phyloP scores from a whole-genome alignment of 1,284 basidiomycete genomes.

The Malassezia caprae region DNA sequence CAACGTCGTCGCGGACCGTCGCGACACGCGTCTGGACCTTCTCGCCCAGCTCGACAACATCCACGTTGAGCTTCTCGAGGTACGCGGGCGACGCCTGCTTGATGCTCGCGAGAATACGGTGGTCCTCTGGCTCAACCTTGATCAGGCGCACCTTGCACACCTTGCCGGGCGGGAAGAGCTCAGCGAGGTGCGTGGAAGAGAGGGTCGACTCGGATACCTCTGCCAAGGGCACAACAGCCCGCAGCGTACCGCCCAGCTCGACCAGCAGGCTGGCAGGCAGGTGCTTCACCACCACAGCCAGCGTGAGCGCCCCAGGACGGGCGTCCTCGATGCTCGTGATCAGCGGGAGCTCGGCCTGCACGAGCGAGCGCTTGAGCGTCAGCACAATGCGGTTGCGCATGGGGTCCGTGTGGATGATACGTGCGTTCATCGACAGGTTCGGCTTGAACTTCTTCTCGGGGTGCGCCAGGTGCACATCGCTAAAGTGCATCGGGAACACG shows the following conservation, averaged over 20 bases:
- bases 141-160: conserved; percentile 78
- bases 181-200: conserved; percentile 49
- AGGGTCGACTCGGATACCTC: conserved; percentile 32
- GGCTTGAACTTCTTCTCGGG: conserved; percentile 69
- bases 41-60: conserved; percentile 37
- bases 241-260: conserved; percentile 65
- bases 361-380: conserved; percentile 82
- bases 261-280: conserved; percentile 36
- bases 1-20: conserved; percentile 40
- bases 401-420: conserved; percentile 75
- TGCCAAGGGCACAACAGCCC: conserved; percentile 61
- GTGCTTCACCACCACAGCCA: conserved; percentile 62
- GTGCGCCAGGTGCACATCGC: conserved; percentile 66
- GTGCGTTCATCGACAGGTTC: conserved; percentile 72
- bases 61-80: conserved; percentile 39
- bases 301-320: conserved; percentile 62
- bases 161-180: conserved; percentile 61
- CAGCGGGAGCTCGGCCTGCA: conserved; percentile 60
- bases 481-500: conserved; percentile 88
- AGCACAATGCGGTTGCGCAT: conserved; percentile 71
- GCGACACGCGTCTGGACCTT: conserved; percentile 36
- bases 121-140: conserved; percentile 58
- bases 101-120: conserved; percentile 72
- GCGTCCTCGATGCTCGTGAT: conserved; percentile 60
- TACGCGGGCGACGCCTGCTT: conserved; percentile 58